phyloP scores from a whole-genome alignment of 1,284 basidiomycete genomes.

The Rhodotorula sp. region DNA sequence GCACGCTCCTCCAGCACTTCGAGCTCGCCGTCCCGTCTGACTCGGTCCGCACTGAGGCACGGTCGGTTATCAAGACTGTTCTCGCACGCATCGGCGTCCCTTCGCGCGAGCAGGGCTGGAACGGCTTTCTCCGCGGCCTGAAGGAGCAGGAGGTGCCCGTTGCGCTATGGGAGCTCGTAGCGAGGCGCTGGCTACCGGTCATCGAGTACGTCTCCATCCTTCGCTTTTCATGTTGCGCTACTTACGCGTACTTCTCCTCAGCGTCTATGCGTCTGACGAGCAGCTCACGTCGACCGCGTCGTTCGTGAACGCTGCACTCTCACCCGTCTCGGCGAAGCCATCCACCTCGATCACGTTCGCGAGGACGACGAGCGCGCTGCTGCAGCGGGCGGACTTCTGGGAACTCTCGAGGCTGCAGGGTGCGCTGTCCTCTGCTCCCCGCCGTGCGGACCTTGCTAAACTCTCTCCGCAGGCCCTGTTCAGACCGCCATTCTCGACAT shows the following conservation, averaged over 20 bases:
- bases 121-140: constrained; percentile 20
- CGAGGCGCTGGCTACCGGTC: constrained; percentile 11
- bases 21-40: not conserved
- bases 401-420: constrained; percentile 36
- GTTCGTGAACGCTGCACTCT: not conserved
- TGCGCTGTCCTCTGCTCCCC: not conserved
- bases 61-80: not conserved
- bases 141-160: constrained; percentile 2
- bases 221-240: not conserved
- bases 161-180: constrained; percentile 38
- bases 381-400: constrained; percentile 43
- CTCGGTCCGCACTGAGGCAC: not conserved
- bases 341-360: not conserved
- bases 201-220: constrained; percentile 27
- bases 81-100: not conserved
- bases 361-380: constrained; percentile 13
- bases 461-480: constrained; percentile 2
- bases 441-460: too few relatives aligned
- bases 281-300: constrained; percentile 20
- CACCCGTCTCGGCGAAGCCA: not conserved
- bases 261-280: not conserved
- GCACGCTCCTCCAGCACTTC: constrained; percentile 23
- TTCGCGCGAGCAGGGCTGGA: constrained; percentile 1
- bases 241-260: constrained; percentile 1
- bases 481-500: constrained; percentile 14